Percentiles rank a stretch among this genome's conserved stretches.
phyloP scores from a whole-genome alignment of 805 yeast species.

The Vanderwaltozyma tropicalis region DNA sequence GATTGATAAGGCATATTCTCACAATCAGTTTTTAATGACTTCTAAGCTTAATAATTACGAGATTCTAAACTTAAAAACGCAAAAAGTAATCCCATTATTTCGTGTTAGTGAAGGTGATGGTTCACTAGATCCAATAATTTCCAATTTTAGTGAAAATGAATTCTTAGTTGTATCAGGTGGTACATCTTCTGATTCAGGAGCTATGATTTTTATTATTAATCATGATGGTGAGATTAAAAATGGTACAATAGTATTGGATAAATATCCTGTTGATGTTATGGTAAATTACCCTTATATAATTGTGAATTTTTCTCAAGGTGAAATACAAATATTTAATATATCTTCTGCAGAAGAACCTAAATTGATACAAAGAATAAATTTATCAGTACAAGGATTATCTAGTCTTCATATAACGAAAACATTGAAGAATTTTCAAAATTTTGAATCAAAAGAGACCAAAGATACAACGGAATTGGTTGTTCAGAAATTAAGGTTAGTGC shows the following conservation, averaged over 20 bases:
- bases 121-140: conserved; percentile 17
- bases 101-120: conserved; percentile 19
- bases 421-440: conserved; percentile 4
- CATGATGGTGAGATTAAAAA: conserved; percentile 24
- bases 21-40: conserved; percentile 13
- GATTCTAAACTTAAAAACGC: conserved; percentile 12
- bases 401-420: conserved; percentile 1
- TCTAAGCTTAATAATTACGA: conserved; percentile 19
- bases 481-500: conserved; percentile 18
- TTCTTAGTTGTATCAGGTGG: conserved; percentile 26
- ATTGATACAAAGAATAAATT: neutral
- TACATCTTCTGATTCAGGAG: conserved; percentile 12
- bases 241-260: conserved; percentile 21
- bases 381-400: too few species aligned
- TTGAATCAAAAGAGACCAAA: conserved; percentile 4
- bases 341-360: conserved; percentile 1
- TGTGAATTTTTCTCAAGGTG: conserved; percentile 9
- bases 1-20: conserved; percentile 10
- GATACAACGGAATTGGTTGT: conserved; percentile 6
- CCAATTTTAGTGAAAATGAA: conserved; percentile 9
- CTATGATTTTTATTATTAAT: conserved; percentile 26
- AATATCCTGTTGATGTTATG: conserved; percentile 16
- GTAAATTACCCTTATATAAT: conserved; percentile 20
- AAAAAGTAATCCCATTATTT: conserved; percentile 17
- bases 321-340: conserved; percentile 7